Base-by-base conservation (phyloP, 371 early-diverging fungal species). In the Blastocladiella emersonii region DNA sequence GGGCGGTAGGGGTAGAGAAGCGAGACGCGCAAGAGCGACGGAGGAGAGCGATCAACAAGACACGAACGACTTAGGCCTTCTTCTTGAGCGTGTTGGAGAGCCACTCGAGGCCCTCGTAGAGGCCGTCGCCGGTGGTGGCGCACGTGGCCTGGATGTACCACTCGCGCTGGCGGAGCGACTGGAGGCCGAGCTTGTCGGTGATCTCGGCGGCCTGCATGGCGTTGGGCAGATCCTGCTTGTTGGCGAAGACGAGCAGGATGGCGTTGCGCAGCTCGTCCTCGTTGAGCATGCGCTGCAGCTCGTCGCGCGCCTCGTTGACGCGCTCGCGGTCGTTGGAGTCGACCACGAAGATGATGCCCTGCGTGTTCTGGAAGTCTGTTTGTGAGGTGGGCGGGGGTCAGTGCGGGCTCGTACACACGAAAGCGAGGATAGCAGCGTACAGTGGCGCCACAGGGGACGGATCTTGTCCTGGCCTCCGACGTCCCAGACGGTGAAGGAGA, bases 401-500 rank as follows among this genome's bases (percentile, higher is more conserved):
- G 39, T 37, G 13, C 13, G 5, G 5, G 13, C 39, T 7, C 13
- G 13, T 13, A 37, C 1, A 45, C 6, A 1, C 2, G 45, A 23
- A 1, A 45, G 39, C 39, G 39, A 37, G 13, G 13, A 37, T 7
- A 37, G 13, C 5, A 37, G 13, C 45, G 17, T 44, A 44, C 45
- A 44, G 23, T 44, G 45, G 45, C 45, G 45, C 45, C 45, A 44
- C 12, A 51, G 53, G 0, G 53, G 53, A 51, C 53, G 53, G 15
- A 51, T 30, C 53, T 51, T 51, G 53, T 51, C 59, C 32, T 59
- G 59, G 21, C 59, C 98, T 61, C 98, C 98, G 65, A 97, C 86
- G 81, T 97, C 98, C 95, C 94, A 95, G 65, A 95, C 92, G 69
- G 91, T 92, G 75, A 95, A 95, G 69, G 83, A 88, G 75, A 95